Evolutionary conservation across 495 filamentous ascomycete species (phyloP).

Genomic region (Xylaria cubensis): DNA sequence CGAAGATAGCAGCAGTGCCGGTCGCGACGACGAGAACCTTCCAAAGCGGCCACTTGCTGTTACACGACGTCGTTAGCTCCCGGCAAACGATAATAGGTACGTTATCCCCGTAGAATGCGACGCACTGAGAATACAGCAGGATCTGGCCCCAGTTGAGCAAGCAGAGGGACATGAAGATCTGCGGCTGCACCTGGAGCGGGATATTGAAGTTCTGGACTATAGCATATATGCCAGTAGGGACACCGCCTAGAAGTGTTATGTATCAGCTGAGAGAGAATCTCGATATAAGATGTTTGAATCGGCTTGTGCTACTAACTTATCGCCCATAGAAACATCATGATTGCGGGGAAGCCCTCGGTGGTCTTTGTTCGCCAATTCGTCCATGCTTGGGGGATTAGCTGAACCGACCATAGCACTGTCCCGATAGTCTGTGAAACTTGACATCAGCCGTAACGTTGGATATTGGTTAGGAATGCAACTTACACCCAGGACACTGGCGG

Average conservation of each 20-base stretch:
- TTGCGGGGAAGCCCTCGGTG: conserved; percentile 72
- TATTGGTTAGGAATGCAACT: conserved; percentile 26
- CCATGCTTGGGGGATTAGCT: conserved; percentile 57
- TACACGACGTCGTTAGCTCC: neutral
- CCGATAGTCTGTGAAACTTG: conserved; percentile 34
- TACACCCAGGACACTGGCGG: conserved; percentile 59
- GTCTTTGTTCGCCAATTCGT: conserved; percentile 72
- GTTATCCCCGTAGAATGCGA: neutral
- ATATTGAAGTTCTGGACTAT: conserved; percentile 72
- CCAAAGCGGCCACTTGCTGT: conserved; percentile 54
- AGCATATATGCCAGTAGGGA: conserved; percentile 54
- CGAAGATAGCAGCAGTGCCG: conserved; percentile 55
- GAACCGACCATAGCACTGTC: conserved; percentile 55
- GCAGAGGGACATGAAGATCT: conserved; percentile 69
- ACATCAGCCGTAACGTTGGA: conserved; percentile 7
- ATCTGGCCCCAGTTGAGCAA: conserved; percentile 72
- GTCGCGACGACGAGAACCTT: conserved; percentile 56
- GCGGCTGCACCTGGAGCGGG: conserved; percentile 76
- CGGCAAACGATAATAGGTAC: neutral
- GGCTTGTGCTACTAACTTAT: conserved; percentile 54
- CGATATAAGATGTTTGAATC: neutral
- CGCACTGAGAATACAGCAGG: conserved; percentile 67
- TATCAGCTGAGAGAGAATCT: neutral
- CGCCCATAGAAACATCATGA: conserved; percentile 81
- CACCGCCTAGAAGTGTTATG: conserved; percentile 43